A percentile compares a stretch with the other conserved stretches of the same genome.
These are phyloP conservation scores for Claviceps paspali DNA, from an alignment of 2,329 filamentous ascomycete genomes.

Conservation along the genomic window DNA sequence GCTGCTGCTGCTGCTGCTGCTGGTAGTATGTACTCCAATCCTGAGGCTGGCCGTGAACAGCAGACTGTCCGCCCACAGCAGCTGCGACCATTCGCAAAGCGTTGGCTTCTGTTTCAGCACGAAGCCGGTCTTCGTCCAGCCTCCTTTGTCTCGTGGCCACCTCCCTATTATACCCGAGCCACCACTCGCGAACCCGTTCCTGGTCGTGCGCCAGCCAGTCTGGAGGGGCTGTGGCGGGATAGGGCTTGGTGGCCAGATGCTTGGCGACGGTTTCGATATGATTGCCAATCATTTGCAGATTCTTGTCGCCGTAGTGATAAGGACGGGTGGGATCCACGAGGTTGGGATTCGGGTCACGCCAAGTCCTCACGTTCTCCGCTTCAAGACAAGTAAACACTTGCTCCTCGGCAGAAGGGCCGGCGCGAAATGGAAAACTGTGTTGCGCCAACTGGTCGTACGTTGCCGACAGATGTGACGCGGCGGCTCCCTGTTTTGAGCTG, in stretches of 20 bases:
- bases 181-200: slow-evolving; percentile 36
- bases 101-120: slow-evolving; percentile 18
- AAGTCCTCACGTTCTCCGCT: slow-evolving; percentile 28
- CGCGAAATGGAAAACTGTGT: slow-evolving; percentile 16
- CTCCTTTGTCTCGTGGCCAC: slow-evolving; percentile 22
- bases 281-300: slow-evolving; percentile 26
- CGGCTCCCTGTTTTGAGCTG: slow-evolving; percentile 5
- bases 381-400: slow-evolving; percentile 27
- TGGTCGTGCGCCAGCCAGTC: slow-evolving; percentile 33
- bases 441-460: slow-evolving; percentile 1
- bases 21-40: slow-evolving; percentile 16
- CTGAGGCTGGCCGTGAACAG: slow-evolving; percentile 8
- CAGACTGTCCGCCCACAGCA: too few species aligned
- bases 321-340: slow-evolving; percentile 17
- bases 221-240: slow-evolving; percentile 35
- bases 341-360: slow-evolving; percentile 25
- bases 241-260: slow-evolving; percentile 28
- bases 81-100: slow-evolving; percentile 12
- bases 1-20: slow-evolving; percentile 12
- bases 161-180: slow-evolving; percentile 30
- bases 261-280: slow-evolving; percentile 27
- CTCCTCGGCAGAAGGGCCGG: slow-evolving; percentile 22
- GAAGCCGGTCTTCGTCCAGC: slow-evolving; percentile 22
- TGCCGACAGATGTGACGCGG: background rate
- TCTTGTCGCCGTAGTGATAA: slow-evolving; percentile 26